Evolutionary conservation across 225 moss, liverwort and hornwort genomes (phyloP).

Genomic region (Ulota crispa): DNA sequence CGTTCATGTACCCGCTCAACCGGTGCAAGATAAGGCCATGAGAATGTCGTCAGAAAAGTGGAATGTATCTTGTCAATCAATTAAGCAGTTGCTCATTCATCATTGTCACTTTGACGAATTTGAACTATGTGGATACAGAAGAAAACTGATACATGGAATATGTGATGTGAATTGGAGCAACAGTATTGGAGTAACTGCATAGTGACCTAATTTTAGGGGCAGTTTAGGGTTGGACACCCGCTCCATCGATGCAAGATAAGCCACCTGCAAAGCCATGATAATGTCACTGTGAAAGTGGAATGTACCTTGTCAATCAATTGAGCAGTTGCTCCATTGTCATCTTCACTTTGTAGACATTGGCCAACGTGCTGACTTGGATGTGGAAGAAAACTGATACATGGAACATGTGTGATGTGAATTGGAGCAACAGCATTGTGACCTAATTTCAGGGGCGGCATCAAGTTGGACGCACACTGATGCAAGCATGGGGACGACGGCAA

Average conservation of each 20-base stretch:
- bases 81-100: not conserved
- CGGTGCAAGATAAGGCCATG: slow-evolving; percentile 65
- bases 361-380: not conserved
- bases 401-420: not conserved
- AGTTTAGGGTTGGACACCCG: no score
- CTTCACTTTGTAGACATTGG: not conserved
- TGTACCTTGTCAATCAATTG: not conserved
- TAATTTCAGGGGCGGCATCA: no score
- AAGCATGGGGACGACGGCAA: no score
- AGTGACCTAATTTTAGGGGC: no score
- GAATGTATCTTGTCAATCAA: slow-evolving; percentile 4
- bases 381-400: not conserved
- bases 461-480: no score
- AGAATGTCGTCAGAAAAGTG: slow-evolving; percentile 63
- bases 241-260: no score
- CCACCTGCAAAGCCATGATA: no score
- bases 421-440: not conserved
- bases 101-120: not conserved
- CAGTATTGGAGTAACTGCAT: no score
- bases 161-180: no score
- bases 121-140: no score
- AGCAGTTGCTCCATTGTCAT: not conserved
- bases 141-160: no score
- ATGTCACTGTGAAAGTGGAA: slow-evolving; percentile 35
- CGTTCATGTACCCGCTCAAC: slow-evolving; percentile 39